Evolutionary conservation across 441 rosid genomes (phyloP).

Genomic region (Brassica balearica): DNA sequence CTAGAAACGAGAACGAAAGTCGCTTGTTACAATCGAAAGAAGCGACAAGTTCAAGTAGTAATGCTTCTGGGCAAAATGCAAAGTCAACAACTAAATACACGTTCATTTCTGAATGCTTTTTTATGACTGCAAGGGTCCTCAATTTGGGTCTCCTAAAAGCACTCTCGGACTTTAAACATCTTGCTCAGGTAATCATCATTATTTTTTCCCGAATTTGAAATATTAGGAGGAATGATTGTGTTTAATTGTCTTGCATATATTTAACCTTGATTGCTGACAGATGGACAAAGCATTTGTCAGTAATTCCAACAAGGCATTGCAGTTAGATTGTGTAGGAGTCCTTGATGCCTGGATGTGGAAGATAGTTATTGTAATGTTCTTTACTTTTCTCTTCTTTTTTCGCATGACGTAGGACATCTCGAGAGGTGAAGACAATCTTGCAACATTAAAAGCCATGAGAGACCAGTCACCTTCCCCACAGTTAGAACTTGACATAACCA

Average conservation of each 20-base stretch:
- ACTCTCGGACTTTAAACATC: slow-evolving; percentile 97
- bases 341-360: slow-evolving; percentile 24
- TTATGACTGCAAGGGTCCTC: slow-evolving; percentile 97
- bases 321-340: slow-evolving; percentile 15
- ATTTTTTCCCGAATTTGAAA: neutral
- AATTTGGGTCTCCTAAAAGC: slow-evolving; percentile 95
- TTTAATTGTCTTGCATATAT: slow-evolving; percentile 19
- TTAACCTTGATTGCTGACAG: slow-evolving; percentile 4
- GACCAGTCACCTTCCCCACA: slow-evolving; percentile 76
- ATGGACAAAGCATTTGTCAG: slow-evolving; percentile 12
- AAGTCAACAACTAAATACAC: slow-evolving; percentile 60
- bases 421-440: slow-evolving; percentile 78
- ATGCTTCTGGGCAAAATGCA: slow-evolving; percentile 43
- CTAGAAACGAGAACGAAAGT: slow-evolving; percentile 54
- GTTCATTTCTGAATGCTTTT: slow-evolving; percentile 96
- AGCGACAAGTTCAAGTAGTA: slow-evolving; percentile 75
- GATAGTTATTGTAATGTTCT: slow-evolving; percentile 3
- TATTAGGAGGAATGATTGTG: slow-evolving; percentile 17
- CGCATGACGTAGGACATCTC: slow-evolving; percentile 70
- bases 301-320: neutral
- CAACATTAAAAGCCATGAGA: slow-evolving; percentile 73
- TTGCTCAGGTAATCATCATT: slow-evolving; percentile 75
- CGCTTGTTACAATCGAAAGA: slow-evolving; percentile 75
- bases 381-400: slow-evolving; percentile 17
- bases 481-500: slow-evolving; percentile 68